Percentiles rank a stretch among this genome's conserved stretches.
Evolutionary conservation across 352 stramenopile genomes (phyloP).

Genomic region (Globisporangium megalacanthum): DNA sequence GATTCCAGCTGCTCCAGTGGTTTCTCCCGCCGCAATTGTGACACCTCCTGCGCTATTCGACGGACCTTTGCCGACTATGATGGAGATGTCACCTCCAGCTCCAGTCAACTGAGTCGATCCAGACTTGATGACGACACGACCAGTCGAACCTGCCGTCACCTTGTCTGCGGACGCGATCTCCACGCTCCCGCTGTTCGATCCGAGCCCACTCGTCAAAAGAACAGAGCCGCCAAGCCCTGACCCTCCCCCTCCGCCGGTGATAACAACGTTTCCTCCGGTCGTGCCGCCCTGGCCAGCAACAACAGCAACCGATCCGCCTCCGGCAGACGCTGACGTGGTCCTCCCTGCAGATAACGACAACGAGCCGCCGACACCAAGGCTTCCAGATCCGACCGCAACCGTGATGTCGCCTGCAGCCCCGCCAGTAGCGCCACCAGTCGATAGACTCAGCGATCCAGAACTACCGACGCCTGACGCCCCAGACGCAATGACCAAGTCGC

Average conservation of each 20-base stretch:
- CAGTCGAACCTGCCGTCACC: constrained; percentile 23
- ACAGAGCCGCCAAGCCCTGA: constrained; percentile 29
- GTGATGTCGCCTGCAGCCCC: constrained; percentile 41
- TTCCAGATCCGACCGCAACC: constrained; percentile 35
- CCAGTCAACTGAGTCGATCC: constrained; percentile 20
- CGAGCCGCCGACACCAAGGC: constrained; percentile 30
- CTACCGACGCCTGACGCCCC: constrained; percentile 38
- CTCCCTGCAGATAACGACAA: constrained; percentile 30
- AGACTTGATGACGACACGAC: constrained; percentile 22
- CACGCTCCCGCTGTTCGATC: constrained; percentile 27
- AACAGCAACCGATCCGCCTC: constrained; percentile 23
- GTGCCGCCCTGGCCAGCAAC: constrained; percentile 26
- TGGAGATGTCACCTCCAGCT: constrained; percentile 27
- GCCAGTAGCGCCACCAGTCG: constrained; percentile 34
- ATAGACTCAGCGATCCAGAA: constrained; percentile 39
- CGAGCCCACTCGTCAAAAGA: constrained; percentile 27
- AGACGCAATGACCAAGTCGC: constrained; percentile 33
- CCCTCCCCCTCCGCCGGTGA: constrained; percentile 5
- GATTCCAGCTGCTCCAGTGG: constrained; percentile 18
- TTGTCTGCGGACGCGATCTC: constrained; percentile 27
- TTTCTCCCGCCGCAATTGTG: constrained; percentile 33
- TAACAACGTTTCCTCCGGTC: constrained; percentile 20
- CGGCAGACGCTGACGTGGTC: constrained; percentile 16
- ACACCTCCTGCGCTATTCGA: constrained; percentile 24
- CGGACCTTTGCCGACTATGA: constrained; percentile 23